These are phyloP conservation scores for Nidularia pulvinata DNA, from an alignment of 768 basidiomycete genomes.

Conservation along the genomic window DNA sequence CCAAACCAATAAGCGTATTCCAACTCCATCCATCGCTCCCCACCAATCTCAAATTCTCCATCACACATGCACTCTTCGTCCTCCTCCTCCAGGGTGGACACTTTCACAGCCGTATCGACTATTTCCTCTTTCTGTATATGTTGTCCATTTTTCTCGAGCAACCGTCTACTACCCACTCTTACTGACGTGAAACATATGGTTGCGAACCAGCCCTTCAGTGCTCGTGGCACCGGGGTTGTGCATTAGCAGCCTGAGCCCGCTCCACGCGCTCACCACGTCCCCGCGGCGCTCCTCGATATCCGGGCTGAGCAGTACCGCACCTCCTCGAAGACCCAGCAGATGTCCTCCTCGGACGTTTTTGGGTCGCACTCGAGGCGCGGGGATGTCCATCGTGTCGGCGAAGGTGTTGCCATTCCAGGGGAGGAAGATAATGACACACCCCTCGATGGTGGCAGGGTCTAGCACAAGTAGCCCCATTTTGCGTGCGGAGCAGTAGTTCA, in stretches of 20 bases:
- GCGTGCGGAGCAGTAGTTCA: slow-evolving; percentile 94
- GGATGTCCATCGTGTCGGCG: slow-evolving; percentile 93
- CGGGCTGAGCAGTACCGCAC: slow-evolving; percentile 85
- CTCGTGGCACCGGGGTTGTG: slow-evolving; percentile 66
- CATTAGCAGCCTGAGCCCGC: slow-evolving; percentile 89
- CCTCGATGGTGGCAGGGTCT: slow-evolving; percentile 94
- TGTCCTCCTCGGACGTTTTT: slow-evolving; percentile 87
- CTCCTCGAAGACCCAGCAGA: slow-evolving; percentile 96
- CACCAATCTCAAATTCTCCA: slow-evolving; percentile 78
- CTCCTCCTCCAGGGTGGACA: slow-evolving; percentile 61
- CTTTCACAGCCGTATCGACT: slow-evolving; percentile 82
- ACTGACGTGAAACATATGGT: slow-evolving; percentile 88
- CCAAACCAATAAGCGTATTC: slow-evolving; percentile 96
- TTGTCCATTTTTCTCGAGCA: slow-evolving; percentile 99
- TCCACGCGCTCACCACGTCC: slow-evolving; percentile 96
- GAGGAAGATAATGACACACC: slow-evolving; percentile 98
- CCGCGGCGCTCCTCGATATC: slow-evolving; percentile 94
- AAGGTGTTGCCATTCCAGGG: slow-evolving; percentile 99
- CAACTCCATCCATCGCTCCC: slow-evolving; percentile 94
- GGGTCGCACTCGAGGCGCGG: slow-evolving; percentile 76
- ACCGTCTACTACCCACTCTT: slow-evolving; percentile 87
- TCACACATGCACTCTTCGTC: slow-evolving; percentile 69
- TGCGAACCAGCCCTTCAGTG: slow-evolving; percentile 90
- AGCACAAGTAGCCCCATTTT: slow-evolving; percentile 81
- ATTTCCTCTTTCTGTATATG: slow-evolving; percentile 90